Conservation (phyloP, 768 basidiomycete genomes). For the Lactifluus subvellereus region DNA sequence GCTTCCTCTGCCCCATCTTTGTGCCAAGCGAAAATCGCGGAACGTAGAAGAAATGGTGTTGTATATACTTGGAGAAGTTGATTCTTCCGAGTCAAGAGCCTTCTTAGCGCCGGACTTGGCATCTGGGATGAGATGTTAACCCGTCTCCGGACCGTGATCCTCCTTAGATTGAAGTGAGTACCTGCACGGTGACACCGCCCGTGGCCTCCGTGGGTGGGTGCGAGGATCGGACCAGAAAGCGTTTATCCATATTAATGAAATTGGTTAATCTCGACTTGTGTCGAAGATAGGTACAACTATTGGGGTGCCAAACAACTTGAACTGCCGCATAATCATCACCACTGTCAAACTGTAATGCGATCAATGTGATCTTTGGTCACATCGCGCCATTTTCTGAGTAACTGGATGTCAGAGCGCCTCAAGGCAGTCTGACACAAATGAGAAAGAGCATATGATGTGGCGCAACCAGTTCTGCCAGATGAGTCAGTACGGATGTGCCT, state of each 20-base stretch:
- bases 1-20: slow-evolving; percentile 4
- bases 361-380: background rate
- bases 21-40: slow-evolving; percentile 11
- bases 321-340: slow-evolving; percentile 1
- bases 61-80: background rate
- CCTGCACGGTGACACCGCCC: slow-evolving; percentile 5
- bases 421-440: background rate
- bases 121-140: background rate
- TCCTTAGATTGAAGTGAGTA: background rate
- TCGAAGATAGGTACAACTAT: background rate
- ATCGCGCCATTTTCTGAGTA: background rate
- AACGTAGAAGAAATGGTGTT: background rate
- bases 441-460: slow-evolving; percentile 18
- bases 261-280: background rate
- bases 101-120: background rate
- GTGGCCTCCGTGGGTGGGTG: slow-evolving; percentile 5
- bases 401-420: background rate
- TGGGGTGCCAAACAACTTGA: background rate
- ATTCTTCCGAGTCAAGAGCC: background rate
- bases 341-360: background rate
- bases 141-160: slow-evolving; percentile 4
- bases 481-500: slow-evolving; percentile 3
- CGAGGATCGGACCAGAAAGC: slow-evolving; percentile 19
- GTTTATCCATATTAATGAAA: slow-evolving; percentile 4
- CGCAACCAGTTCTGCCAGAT: slow-evolving; percentile 2